A percentile compares a stretch with the other conserved stretches of the same genome.
Evolutionary conservation across 2,329 filamentous ascomycete genomes (phyloP).

Genomic region (Paraphoma sp.): DNA sequence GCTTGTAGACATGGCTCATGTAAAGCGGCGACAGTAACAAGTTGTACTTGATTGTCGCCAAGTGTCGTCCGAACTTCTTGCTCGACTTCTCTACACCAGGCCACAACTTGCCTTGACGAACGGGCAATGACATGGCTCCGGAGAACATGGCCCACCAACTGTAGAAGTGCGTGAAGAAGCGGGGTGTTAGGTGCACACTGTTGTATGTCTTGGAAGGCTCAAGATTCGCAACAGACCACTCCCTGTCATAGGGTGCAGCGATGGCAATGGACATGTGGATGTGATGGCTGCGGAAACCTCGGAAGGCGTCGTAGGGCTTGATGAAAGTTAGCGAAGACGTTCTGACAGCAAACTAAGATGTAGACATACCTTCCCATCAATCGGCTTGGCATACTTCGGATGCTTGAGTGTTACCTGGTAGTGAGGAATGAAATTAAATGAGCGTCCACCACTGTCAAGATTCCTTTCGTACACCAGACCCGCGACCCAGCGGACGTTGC

Average conservation of each 20-base stretch:
- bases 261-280: slow-evolving; percentile 95
- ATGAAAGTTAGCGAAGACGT: slow-evolving; percentile 23
- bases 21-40: slow-evolving; percentile 90
- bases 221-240: slow-evolving; percentile 80
- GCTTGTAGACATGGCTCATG: slow-evolving; percentile 96
- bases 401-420: slow-evolving; percentile 89
- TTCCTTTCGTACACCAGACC: slow-evolving; percentile 93
- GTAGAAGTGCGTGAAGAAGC: slow-evolving; percentile 98
- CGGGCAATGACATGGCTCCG: slow-evolving; percentile 90
- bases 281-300: slow-evolving; percentile 94
- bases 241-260: slow-evolving; percentile 81
- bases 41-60: slow-evolving; percentile 99
- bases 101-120: slow-evolving; percentile 91
- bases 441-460: slow-evolving; percentile 72
- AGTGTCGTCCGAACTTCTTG: slow-evolving; percentile 96
- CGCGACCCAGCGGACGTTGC: slow-evolving; percentile 90
- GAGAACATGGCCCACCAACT: slow-evolving; percentile 98
- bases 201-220: slow-evolving; percentile 92
- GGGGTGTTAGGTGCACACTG: slow-evolving; percentile 89
- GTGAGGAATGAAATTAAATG: slow-evolving; percentile 89
- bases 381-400: slow-evolving; percentile 71
- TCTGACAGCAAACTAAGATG: not conserved
- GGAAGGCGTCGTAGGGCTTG: slow-evolving; percentile 84
- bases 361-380: slow-evolving; percentile 52
- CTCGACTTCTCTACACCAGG: slow-evolving; percentile 93